Evolutionary conservation across 2,329 filamentous ascomycete genomes (phyloP), one percentile per base, ranked within the genome.

Genomic region (Capronia coronata): DNA sequence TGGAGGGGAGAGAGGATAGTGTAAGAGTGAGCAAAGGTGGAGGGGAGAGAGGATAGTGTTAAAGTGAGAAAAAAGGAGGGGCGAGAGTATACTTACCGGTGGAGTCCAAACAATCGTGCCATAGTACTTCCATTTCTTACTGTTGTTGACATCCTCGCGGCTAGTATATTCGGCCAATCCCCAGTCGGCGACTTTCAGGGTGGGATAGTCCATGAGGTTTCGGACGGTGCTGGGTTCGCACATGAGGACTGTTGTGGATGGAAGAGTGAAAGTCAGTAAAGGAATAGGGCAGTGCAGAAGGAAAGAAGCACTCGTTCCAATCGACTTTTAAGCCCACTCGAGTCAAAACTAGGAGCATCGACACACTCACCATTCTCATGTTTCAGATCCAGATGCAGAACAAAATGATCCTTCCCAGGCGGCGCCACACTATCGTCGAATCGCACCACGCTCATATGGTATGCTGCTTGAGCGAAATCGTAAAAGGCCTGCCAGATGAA

Each of bases 321-420:
- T n/a, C n/a, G n/a, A n/a, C n/a, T n/a, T n/a, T n/a, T 11, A 32
- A 7, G 7, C 29, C 29, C 3, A 32, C 29, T 32, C 35, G 13
- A 38, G 9, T 38, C 35, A 7, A 5, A n/a, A 5, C 3, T 2
- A 19, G 30, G 25, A 3, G 13, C 25, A 18, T 29, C 19, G 18
- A n/a, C 9, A 42, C 5, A 27, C 44, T n/a, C 48, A 49, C 54
- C 48, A 35, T 56, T 56, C 13, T 48, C 44, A 40, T 46, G 32
- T 42, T 56, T 56, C 54, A 56, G 25, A 44, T 56, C 54, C 47
- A 56, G 32, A 39, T 56, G 54, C 18, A 56, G 32, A 4, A 52
- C 37, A 18, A 42, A 53, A 16, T 44, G 44, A 21, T 53, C 47
- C 2, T 29, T 40, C 21, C 47, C 52, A 18, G 18, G 44, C 6